Conservation (phyloP, 2,329 filamentous ascomycete species). For the Aspergillus japonicus region DNA sequence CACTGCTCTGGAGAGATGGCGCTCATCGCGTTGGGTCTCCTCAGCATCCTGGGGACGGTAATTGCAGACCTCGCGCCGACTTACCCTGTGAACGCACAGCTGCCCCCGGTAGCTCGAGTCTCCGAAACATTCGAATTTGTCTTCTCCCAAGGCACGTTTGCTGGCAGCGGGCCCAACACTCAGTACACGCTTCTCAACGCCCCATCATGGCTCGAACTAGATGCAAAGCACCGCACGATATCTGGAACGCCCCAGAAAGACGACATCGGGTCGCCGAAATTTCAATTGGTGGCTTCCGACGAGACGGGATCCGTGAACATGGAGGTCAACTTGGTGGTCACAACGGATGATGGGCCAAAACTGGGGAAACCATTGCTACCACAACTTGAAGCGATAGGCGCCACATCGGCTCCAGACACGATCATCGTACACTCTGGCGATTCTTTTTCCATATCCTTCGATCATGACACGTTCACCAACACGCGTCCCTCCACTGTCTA, state of each 20-base stretch:
- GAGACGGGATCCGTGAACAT: constrained; percentile 61
- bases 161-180: constrained; percentile 55
- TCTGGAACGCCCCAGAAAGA: constrained; percentile 65
- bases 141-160: constrained; percentile 64
- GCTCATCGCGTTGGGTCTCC: constrained; percentile 25
- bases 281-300: constrained; percentile 71
- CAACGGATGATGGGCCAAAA: constrained; percentile 43
- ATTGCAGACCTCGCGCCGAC: constrained; percentile 42
- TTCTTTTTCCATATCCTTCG: constrained; percentile 68
- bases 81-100: constrained; percentile 81
- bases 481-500: constrained; percentile 60
- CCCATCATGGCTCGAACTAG: constrained; percentile 73
- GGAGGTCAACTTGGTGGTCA: constrained; percentile 70
- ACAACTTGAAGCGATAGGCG: constrained; percentile 37
- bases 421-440: constrained; percentile 40
- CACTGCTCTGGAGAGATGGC: constrained; percentile 26
- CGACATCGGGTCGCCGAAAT: constrained; percentile 58
- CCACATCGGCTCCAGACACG: constrained; percentile 39
- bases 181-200: constrained; percentile 65
- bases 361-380: constrained; percentile 35
- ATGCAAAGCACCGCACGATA: constrained; percentile 63
- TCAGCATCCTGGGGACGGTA: constrained; percentile 29
- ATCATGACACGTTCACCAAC: constrained; percentile 65
- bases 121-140: constrained; percentile 51
- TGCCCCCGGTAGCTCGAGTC: constrained; percentile 74